Base-by-base conservation (phyloP, 1,284 basidiomycete species). In the Trichosporon sp. region DNA sequence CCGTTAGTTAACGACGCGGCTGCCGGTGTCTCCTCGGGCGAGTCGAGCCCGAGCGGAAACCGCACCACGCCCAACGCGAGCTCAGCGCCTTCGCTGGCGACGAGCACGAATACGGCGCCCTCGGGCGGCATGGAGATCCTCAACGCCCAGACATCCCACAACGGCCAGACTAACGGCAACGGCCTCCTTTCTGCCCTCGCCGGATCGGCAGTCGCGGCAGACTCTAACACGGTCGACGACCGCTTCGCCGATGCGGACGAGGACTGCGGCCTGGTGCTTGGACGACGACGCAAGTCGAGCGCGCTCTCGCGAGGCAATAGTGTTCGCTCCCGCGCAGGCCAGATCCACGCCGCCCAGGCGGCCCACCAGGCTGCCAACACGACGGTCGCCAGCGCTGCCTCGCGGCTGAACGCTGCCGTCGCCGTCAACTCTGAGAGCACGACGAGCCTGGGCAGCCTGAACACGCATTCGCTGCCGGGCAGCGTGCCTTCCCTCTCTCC, bases 231-330 rank as follows among this genome's bases (percentile, higher is more conserved):
- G 16, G 31, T 14, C 16, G 59, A 63, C 32, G 59, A 63, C 59
- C 59, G 59, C 16, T 63, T 63, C 32, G 59, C 59, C 59, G 59
- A 63, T 5, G 59, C 59, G 12, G 59, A 63, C 21, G 59, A 63
- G 16, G 59, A 63, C 10, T 63, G 59, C 59, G 59, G 59, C 14
- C 32, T 63, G 59, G 32, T 63, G 32, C 59, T 63, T 32, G 59
- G 59, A 19, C 51, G 59, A 63, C 19, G 59, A n/a, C 59, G 59
- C 59, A 63, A 35, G 59, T 63, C 59, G 59, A 63, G 59, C 31
- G 59, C 14, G 7, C 59, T 63, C 5, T 63, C 59, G 32, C 59
- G 59, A 2, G 59, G 59, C 4, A 63, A 63, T 35, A 63, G 59
- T n/a, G 59, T 63, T 63, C 59, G 59, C 12, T 63, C 59, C 16